Evolutionary conservation across 805 yeast genomes (phyloP).

Genomic region (Suhomyces tanzawaensis): DNA sequence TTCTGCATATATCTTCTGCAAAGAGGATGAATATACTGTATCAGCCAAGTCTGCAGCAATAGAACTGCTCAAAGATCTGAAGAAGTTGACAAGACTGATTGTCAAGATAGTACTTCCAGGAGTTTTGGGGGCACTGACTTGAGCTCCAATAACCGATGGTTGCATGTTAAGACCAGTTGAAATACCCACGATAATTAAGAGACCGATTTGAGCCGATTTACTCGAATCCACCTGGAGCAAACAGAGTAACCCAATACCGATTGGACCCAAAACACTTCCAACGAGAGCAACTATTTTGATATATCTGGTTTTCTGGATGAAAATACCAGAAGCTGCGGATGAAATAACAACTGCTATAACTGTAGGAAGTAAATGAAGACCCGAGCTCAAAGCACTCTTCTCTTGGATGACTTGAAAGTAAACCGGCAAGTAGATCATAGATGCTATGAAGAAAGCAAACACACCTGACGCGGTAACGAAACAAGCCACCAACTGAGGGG

Average conservation of each 20-base stretch:
- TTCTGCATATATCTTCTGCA: constrained; percentile 13
- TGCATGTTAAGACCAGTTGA: constrained; percentile 49
- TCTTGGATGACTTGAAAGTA: constrained; percentile 50
- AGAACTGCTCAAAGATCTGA: constrained; percentile 47
- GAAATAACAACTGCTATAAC: constrained; percentile 39
- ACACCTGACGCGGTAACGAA: constrained; percentile 12
- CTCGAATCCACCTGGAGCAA: constrained; percentile 40
- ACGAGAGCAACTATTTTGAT: constrained; percentile 41
- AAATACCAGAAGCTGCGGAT: constrained; percentile 37
- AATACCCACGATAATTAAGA: constrained; percentile 46
- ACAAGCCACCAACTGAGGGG: constrained; percentile 14
- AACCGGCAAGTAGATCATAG: constrained; percentile 31
- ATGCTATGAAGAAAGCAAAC: constrained; percentile 19
- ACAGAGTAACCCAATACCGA: constrained; percentile 45
- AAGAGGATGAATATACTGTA: constrained; percentile 32
- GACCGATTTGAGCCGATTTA: constrained; percentile 39
- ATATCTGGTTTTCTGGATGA: constrained; percentile 35
- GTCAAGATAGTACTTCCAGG: constrained; percentile 49
- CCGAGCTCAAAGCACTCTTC: constrained; percentile 43
- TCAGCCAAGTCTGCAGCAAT: constrained; percentile 43
- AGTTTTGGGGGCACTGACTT: constrained; percentile 49
- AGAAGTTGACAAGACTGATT: constrained; percentile 44
- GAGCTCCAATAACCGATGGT: constrained; percentile 43
- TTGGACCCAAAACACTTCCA: constrained; percentile 34
- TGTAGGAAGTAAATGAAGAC: constrained; percentile 43